A percentile compares a stretch with the other conserved stretches of the same genome.
These are phyloP conservation scores for Falciphora oryzae DNA, from an alignment of 2,329 filamentous ascomycete species.

Conservation along the genomic window DNA sequence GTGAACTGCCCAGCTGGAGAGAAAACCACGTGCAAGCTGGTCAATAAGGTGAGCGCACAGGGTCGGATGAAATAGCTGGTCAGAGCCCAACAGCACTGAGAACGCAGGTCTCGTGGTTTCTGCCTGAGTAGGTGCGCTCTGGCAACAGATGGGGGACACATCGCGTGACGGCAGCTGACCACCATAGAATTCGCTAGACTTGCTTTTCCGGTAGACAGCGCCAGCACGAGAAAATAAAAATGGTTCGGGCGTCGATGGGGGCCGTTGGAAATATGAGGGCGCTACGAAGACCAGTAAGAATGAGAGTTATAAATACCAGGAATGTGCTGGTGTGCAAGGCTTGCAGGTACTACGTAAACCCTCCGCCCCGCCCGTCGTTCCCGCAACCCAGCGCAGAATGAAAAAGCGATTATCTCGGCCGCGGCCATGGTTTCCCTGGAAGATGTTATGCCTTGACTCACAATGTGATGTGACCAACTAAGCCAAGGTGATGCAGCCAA, in stretches of 20 bases:
- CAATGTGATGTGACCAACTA: neutral
- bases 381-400: too few species aligned
- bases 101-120: neutral
- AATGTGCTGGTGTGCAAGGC: neutral
- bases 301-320: neutral
- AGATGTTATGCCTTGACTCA: neutral
- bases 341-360: neutral
- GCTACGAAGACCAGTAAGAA: neutral
- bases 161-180: neutral
- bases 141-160: neutral
- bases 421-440: neutral
- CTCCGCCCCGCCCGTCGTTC: neutral
- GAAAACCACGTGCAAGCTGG: neutral
- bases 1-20: neutral
- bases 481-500: neutral
- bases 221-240: neutral
- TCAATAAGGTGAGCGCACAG: neutral
- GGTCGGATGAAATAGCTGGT: neutral
- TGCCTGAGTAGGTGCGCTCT: neutral
- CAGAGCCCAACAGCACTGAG: neutral
- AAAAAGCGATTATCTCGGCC: too few species aligned
- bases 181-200: neutral
- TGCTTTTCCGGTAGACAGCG: neutral
- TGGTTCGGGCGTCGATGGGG: neutral
- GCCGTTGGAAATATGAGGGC: neutral